These are phyloP conservation scores for Exophiala dermatitidis DNA, from an alignment of 2,329 filamentous ascomycete species.

Conservation along the genomic window DNA sequence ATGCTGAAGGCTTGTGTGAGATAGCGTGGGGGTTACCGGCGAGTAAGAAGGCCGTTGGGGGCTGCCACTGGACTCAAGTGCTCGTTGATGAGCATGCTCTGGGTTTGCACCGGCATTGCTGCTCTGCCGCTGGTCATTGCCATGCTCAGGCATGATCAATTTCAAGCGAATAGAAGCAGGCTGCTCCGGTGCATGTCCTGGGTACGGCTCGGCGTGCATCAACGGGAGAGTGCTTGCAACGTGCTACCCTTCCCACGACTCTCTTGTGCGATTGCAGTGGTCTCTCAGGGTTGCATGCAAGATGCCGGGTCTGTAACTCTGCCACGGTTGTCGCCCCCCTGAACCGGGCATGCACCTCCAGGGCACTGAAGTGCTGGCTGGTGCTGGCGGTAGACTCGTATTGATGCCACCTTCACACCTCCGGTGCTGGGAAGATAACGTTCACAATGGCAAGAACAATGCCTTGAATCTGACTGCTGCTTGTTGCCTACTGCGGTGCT, in stretches of 20 bases:
- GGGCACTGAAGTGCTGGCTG: too few relatives aligned
- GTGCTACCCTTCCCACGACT: too few relatives aligned
- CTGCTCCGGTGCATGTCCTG: not conserved
- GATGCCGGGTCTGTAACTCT: not conserved
- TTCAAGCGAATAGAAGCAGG: constrained; percentile 5
- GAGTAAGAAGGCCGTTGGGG: constrained; percentile 41
- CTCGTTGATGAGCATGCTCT: not conserved
- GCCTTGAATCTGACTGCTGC: too few relatives aligned
- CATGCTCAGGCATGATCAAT: constrained; percentile 14
- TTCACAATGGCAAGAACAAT: too few relatives aligned
- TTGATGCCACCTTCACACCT: too few relatives aligned
- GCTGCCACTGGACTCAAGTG: constrained; percentile 22
- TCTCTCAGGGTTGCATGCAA: not conserved
- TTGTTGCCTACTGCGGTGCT: too few relatives aligned
- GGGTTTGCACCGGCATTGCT: not conserved
- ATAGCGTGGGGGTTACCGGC: constrained; percentile 41
- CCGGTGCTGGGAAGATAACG: too few relatives aligned
- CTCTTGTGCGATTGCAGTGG: too few relatives aligned
- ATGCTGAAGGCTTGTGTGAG: constrained; percentile 26
- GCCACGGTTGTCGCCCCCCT: too few relatives aligned
- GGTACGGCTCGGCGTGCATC: not conserved
- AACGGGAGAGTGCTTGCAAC: constrained; percentile 9
- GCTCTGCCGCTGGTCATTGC: constrained; percentile 1
- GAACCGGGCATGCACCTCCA: too few relatives aligned
- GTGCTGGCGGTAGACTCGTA: too few relatives aligned